Conservation (phyloP, 352 stramenopile species). For the Globisporangium ultimum region DNA sequence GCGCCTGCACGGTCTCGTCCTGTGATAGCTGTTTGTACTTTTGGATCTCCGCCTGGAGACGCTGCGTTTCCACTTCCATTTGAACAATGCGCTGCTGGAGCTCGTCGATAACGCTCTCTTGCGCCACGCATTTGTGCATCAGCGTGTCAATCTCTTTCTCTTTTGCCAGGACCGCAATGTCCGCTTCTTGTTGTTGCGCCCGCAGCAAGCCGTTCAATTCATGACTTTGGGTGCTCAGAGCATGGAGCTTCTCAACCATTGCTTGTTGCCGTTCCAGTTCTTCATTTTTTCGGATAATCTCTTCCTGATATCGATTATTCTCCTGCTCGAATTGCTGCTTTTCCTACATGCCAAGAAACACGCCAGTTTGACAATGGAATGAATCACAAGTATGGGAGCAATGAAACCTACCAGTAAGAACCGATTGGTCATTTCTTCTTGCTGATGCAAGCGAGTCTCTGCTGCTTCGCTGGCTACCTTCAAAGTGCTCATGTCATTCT, state of each 20-base stretch:
- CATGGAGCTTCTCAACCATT: conserved; percentile 4
- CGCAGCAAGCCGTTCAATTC: conserved; percentile 5
- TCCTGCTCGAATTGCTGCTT: conserved; percentile 10
- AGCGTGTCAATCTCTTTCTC: conserved; percentile 45
- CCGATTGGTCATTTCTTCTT: conserved; percentile 43
- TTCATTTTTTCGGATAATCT: neutral
- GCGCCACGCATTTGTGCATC: conserved; percentile 37
- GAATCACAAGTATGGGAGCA: neutral
- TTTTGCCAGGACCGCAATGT: conserved; percentile 10
- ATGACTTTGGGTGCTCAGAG: neutral
- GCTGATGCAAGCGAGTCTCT: conserved; percentile 30
- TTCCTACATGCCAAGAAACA: conserved; percentile 7
- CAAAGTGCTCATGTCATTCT: conserved; percentile 9
- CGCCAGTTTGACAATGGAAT: neutral
- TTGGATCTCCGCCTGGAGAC: conserved; percentile 28
- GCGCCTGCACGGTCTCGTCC: conserved; percentile 69
- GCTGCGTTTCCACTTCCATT: conserved; percentile 27
- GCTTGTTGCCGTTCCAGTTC: conserved; percentile 5
- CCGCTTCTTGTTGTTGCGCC: conserved; percentile 3
- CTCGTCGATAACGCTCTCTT: conserved; percentile 30
- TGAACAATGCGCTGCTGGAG: conserved; percentile 21
- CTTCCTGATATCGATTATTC: conserved; percentile 1
- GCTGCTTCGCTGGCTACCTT: conserved; percentile 11
- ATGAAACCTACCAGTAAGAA: conserved; percentile 21
- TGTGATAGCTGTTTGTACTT: conserved; percentile 48